Evolutionary conservation across 2,329 filamentous ascomycete species (phyloP).

Genomic region (Gnomoniopsis smithogilvyi): DNA sequence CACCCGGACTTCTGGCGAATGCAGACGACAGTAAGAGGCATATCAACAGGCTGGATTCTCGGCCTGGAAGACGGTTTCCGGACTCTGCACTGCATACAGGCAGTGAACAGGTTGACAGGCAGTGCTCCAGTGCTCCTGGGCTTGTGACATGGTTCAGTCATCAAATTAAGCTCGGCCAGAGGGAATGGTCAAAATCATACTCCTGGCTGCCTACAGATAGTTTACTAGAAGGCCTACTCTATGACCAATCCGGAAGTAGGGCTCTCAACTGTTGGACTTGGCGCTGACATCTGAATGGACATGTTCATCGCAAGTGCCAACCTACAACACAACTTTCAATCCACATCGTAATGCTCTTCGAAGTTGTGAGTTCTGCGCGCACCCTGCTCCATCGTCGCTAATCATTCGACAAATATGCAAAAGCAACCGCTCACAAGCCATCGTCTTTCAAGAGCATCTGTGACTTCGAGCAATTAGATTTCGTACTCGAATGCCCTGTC

Average conservation of each 20-base stretch:
- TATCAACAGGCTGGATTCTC: not conserved
- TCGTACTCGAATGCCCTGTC: too few species aligned
- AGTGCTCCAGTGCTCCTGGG: not conserved
- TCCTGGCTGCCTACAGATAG: not conserved
- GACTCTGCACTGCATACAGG: not conserved
- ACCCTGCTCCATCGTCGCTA: not conserved
- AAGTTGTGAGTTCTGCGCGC: not conserved
- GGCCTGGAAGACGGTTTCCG: not conserved
- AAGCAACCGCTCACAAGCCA: not conserved
- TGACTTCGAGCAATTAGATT: too few species aligned
- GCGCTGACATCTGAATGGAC: constrained; percentile 4
- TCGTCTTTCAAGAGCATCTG: too few species aligned
- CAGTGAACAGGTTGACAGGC: not conserved
- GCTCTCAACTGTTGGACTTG: not conserved
- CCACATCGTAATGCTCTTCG: not conserved
- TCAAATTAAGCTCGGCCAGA: not conserved
- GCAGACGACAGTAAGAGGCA: not conserved
- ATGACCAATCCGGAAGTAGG: not conserved
- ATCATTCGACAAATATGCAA: not conserved
- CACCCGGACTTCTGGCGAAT: not conserved
- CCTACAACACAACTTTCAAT: not conserved
- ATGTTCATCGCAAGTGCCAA: not conserved
- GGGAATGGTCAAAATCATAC: not conserved
- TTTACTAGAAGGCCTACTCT: not conserved
- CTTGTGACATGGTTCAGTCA: not conserved